Percentiles rank a stretch among this genome's conserved stretches.
Conservation (phyloP, 768 basidiomycete genomes). For the Auricularia sp. region DNA sequence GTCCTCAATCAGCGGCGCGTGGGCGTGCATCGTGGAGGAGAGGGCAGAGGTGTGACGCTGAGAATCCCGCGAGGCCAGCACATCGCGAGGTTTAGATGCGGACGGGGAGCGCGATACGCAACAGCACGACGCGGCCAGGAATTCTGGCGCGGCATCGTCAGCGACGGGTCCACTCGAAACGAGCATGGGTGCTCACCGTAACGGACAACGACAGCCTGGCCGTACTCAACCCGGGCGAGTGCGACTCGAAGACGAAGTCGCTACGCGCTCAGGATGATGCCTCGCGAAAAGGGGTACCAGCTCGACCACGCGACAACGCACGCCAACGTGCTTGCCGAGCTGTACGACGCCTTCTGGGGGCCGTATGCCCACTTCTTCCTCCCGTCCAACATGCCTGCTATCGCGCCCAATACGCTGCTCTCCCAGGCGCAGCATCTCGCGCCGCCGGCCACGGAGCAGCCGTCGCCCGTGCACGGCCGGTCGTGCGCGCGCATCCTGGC, state of each 20-base stretch:
- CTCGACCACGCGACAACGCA: conserved; percentile 22
- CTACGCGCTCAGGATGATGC: conserved; percentile 4
- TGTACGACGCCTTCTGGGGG: conserved; percentile 79
- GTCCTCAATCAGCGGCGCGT: neutral
- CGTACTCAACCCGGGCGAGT: no score
- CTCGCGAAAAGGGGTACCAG: conserved; percentile 2
- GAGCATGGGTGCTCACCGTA: no score
- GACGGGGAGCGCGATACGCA: no score
- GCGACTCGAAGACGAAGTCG: no score
- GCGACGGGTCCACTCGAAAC: no score
- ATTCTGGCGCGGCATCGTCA: no score
- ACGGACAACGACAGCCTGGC: no score
- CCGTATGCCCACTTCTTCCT: conserved; percentile 63
- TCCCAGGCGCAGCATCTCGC: conserved; percentile 58
- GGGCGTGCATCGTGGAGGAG: neutral
- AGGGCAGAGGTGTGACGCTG: neutral
- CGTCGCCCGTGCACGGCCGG: conserved; percentile 45
- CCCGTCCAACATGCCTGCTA: conserved; percentile 44
- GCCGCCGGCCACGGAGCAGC: conserved; percentile 45
- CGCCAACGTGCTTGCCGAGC: conserved; percentile 66
- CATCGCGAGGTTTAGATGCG: neutral
- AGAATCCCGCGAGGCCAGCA: neutral
- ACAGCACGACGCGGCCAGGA: no score
- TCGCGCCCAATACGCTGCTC: conserved; percentile 49
- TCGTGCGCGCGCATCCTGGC: conserved; percentile 80